A percentile compares a stretch with the other conserved stretches of the same genome.
Conservation (phyloP, 148 eudicot species). For the Gaultheria prostrata region DNA sequence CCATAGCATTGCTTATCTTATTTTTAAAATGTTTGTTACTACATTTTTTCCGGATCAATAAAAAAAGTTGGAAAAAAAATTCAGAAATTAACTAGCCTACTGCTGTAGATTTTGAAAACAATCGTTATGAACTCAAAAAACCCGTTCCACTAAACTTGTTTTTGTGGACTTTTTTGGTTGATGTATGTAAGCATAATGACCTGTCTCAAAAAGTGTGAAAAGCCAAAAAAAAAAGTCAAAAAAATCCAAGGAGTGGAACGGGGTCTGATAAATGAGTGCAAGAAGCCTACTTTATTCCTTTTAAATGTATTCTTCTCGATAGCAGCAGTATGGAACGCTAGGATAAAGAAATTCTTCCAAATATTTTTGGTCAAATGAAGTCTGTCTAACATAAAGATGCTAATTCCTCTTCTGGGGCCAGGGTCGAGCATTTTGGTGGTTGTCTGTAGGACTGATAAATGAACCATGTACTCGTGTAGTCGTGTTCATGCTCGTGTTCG, state of each 20-base stretch:
- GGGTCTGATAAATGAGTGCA: too few species aligned
- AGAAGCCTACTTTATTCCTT: background rate
- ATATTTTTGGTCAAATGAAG: background rate
- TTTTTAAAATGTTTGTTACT: background rate
- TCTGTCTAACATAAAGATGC: background rate
- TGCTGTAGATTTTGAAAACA: background rate
- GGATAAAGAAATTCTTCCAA: background rate
- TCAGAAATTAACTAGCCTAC: background rate
- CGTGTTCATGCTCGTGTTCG: background rate
- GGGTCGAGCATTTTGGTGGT: background rate
- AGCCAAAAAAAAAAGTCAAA: too few species aligned
- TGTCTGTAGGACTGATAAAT: background rate
- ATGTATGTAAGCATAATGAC: too few species aligned
- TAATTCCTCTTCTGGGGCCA: too few species aligned
- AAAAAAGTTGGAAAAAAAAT: background rate
- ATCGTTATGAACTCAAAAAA: background rate
- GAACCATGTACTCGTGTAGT: background rate
- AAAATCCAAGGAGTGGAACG: too few species aligned
- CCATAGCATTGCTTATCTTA: background rate
- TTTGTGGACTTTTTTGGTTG: too few species aligned
- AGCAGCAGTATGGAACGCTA: background rate
- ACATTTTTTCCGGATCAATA: background rate
- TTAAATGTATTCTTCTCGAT: background rate
- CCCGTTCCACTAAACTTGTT: too few species aligned
- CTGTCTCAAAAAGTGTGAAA: too few species aligned